phyloP scores from a whole-genome alignment of 441 rosid genomes.

The Adansonia gregorii region DNA sequence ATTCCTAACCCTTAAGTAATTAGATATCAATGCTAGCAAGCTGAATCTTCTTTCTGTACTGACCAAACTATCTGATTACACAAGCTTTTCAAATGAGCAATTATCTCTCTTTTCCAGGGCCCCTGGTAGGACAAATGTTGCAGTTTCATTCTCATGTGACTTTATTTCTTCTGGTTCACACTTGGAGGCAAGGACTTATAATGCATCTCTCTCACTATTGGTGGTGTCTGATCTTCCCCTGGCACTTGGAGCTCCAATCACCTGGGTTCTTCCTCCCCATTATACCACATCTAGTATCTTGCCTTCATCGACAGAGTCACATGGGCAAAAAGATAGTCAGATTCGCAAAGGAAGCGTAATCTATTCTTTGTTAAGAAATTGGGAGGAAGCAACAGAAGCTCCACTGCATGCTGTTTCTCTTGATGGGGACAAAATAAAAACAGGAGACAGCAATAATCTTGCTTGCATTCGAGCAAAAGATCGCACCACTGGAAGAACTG shows the following conservation, averaged over 20 bases:
- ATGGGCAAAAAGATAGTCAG: constrained; percentile 61
- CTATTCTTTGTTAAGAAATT: constrained; percentile 73
- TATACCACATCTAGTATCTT: constrained; percentile 75
- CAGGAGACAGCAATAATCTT: constrained; percentile 63
- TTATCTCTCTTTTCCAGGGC: constrained; percentile 59
- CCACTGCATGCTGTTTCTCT: constrained; percentile 59
- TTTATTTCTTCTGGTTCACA: constrained; percentile 68
- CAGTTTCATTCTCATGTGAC: constrained; percentile 82
- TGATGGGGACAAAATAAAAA: constrained; percentile 68
- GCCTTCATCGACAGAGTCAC: constrained; percentile 59
- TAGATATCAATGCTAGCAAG: constrained; percentile 20
- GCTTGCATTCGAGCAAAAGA: constrained; percentile 96
- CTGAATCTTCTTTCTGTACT: constrained; percentile 18
- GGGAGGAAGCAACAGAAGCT: constrained; percentile 54
- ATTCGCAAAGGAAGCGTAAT: constrained; percentile 62
- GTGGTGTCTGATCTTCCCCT: constrained; percentile 92
- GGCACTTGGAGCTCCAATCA: constrained; percentile 81
- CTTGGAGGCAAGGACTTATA: constrained; percentile 67
- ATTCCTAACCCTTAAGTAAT: constrained; percentile 23
- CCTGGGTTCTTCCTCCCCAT: constrained; percentile 96
- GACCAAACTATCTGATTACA: constrained; percentile 26
- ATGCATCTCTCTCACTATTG: constrained; percentile 57
- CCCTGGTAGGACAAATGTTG: constrained; percentile 71
- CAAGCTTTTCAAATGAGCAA: constrained; percentile 32
- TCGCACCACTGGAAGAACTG: constrained; percentile 74